Evolutionary conservation across 306 rosid species (phyloP), one percentile per base, ranked within the genome.

Genomic region (Dicorynia guianensis): DNA sequence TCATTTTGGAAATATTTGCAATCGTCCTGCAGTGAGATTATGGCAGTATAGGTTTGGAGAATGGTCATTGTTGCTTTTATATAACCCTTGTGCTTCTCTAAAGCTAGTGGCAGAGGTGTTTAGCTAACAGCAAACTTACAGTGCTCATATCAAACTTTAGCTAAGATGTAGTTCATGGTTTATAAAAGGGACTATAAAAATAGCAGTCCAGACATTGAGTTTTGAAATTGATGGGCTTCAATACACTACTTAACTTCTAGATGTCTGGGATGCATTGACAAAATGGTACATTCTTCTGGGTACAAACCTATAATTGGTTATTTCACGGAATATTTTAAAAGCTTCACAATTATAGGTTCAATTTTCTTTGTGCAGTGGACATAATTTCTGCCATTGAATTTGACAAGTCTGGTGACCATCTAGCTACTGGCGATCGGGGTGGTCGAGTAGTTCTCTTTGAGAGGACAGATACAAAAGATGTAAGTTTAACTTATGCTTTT

Each of bases 361-460:
- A 69, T 43, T 76, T 63, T 67, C 49, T 64, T 75, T 82, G 50
- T 84, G 81, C 99, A 96, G 99, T 96, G 79, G 99, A 96, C 83
- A 92, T 96, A 74, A 96, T 96, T 81, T 96, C 99, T 67, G 99
- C 99, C 42, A 96, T 96, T 60, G 99, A 96, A 85, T 96, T 96
- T 66, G 97, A 96, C 91, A 90, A 84, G 87, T 87, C 83, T 67
- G 99, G 99, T n/a, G 91, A 96, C 84, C 95, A 92, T 85, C 99
- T 96, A 75, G 99, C 99, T 78, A 96, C 99, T 49, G 99, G 99
- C 47, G 99, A 96, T 83, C 96, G 97, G 66, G 99, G 99, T 76
- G 99, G 99, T 76, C 92, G 99, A 66, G 99, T 96, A 66, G 99
- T 96, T 83, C 98, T 96, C 49, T 96, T 96, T 87, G 99, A 96